Base-by-base conservation (phyloP, 768 basidiomycete species). In the Terana coerulea region DNA sequence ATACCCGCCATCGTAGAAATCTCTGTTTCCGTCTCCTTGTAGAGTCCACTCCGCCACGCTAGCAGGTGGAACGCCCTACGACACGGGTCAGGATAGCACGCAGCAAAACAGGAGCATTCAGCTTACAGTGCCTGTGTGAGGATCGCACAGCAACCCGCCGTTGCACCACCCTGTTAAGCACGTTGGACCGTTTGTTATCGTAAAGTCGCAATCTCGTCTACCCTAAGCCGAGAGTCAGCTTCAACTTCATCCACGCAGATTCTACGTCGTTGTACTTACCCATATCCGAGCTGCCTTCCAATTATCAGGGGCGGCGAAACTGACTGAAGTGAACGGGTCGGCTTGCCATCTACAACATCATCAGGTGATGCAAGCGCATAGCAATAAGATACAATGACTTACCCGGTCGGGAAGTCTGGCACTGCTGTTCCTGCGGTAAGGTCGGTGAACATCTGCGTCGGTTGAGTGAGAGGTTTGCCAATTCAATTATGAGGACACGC, bases 281-380 rank as follows among this genome's bases (percentile, higher is more conserved):
- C 71, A 73, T 52, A 74, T 71, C 22, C 72, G 67, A 8, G 69
- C 72, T 5, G 69, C 61, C 26, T 52, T 61, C 72, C 73, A 74
- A 55, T 72, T 64, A 40, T 74, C 63, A 12, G 70, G 71, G 25
- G 72, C 69, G 21, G 49, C 52, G 57, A 73, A 70, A 28, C 56
- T 59, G 28, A 67, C 63, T 2, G 58, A 15, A 19, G 66, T 55
- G 25, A 56, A 62, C 3, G 66, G 51, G 7, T 42, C 44, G 12
- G 66, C 66, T 39, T 59, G 52, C 69, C 68, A 70, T 19, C 45
- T 46, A 22, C 19, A 22, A 2, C 19, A 34, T 5, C 17, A 15
- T 45, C 5, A 45, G 28, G 21, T 5, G 12, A 29, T 5, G 8
- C 5, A 3, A 15, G 43, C 8, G 15, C 35, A 37, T n/a, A 15